Evolutionary conservation across 2,329 filamentous ascomycete species (phyloP).

Genomic region (Claviceps sp.): DNA sequence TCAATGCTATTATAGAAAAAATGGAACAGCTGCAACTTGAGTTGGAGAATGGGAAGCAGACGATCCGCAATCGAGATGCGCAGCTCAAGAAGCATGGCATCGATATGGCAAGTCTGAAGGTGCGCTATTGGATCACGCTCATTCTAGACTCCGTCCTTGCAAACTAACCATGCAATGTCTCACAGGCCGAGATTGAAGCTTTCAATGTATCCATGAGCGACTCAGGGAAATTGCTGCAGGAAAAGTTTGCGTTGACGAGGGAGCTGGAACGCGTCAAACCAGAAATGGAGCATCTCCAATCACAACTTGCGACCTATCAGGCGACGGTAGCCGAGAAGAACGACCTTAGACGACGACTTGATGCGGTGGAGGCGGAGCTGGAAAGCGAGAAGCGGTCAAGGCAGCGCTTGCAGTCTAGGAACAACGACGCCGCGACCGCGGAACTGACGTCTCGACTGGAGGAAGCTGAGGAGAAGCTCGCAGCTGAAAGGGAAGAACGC

Average conservation of each 20-base stretch:
- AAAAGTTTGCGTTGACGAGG: constrained; percentile 39
- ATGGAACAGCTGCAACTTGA: constrained; percentile 27
- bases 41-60: constrained; percentile 29
- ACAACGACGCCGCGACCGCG: constrained; percentile 27
- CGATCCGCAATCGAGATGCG: constrained; percentile 30
- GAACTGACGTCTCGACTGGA: constrained; percentile 24
- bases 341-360: constrained; percentile 63
- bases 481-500: constrained; percentile 29
- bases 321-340: constrained; percentile 65
- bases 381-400: constrained; percentile 53
- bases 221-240: constrained; percentile 52
- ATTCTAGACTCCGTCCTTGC: too few relatives aligned
- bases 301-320: constrained; percentile 47
- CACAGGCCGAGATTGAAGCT: constrained; percentile 56
- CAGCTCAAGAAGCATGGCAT: constrained; percentile 34
- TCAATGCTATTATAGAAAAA: constrained; percentile 32
- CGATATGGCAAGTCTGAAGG: constrained; percentile 34
- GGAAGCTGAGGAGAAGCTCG: constrained; percentile 23
- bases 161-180: background rate
- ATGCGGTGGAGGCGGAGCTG: constrained; percentile 64
- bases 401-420: constrained; percentile 17
- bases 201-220: constrained; percentile 55
- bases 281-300: constrained; percentile 41
- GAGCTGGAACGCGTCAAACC: constrained; percentile 40
- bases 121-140: constrained; percentile 12